Percentiles rank a stretch among this genome's conserved stretches.
Conservation (phyloP, 169 alveolate species). For the Sarcocystis neurona region DNA sequence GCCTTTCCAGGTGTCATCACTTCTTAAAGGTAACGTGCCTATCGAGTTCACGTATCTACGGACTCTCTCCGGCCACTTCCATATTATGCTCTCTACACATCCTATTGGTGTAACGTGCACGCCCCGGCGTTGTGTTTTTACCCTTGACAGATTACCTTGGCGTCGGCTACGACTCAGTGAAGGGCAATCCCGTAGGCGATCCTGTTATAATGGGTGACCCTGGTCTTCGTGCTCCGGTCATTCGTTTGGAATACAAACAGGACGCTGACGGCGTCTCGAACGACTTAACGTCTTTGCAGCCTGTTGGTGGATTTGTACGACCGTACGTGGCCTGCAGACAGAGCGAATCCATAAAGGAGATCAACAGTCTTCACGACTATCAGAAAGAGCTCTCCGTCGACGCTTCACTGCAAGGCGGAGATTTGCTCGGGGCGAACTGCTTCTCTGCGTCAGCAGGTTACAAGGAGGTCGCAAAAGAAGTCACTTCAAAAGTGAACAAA, state of each 20-base stretch:
- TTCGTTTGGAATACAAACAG: slow-evolving; percentile 69
- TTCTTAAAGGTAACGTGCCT: neutral
- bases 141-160: slow-evolving; percentile 75
- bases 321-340: slow-evolving; percentile 81
- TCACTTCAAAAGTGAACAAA: slow-evolving; percentile 67
- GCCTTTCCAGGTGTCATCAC: no score
- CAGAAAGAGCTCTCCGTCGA: slow-evolving; percentile 76
- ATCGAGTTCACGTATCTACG: neutral
- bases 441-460: slow-evolving; percentile 84
- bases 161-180: slow-evolving; percentile 79
- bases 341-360: slow-evolving; percentile 72
- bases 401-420: slow-evolving; percentile 73
- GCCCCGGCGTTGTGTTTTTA: no score
- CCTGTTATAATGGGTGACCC: slow-evolving; percentile 82
- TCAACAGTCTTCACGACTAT: slow-evolving; percentile 72
- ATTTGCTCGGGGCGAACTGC: slow-evolving; percentile 70
- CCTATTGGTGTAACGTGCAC: no score
- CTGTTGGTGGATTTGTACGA: slow-evolving; percentile 79
- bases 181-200: slow-evolving; percentile 86
- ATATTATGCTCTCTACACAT: neutral
- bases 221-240: slow-evolving; percentile 82
- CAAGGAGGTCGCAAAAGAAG: slow-evolving; percentile 71
- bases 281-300: slow-evolving; percentile 74
- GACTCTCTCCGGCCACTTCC: neutral
- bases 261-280: slow-evolving; percentile 68